Evolutionary conservation across 2,329 filamentous ascomycete species (phyloP).

Genomic region (Juglanconis juglandina): DNA sequence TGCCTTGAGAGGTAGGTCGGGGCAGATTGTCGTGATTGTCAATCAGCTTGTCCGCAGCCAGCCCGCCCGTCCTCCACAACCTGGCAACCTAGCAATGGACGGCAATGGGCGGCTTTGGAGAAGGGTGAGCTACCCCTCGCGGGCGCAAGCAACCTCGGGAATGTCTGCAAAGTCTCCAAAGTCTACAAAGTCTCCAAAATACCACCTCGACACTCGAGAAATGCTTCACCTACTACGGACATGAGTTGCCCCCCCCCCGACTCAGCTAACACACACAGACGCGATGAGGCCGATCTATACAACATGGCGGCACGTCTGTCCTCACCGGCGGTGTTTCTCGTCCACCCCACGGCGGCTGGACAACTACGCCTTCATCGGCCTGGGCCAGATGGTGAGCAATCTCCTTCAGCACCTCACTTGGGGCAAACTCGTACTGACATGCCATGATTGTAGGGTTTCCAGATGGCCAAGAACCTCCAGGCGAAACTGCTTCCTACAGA

Average conservation of each 20-base stretch:
- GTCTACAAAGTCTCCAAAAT: not conserved
- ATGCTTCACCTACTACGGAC: not conserved
- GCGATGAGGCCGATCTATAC: slow-evolving; percentile 23
- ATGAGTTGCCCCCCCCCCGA: not conserved
- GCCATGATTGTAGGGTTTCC: slow-evolving; percentile 45
- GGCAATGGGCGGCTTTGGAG: slow-evolving; percentile 36
- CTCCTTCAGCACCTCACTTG: not conserved
- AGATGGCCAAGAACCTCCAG: slow-evolving; percentile 62
- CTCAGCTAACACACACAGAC: slow-evolving; percentile 6
- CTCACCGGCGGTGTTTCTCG: slow-evolving; percentile 48
- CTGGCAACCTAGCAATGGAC: slow-evolving; percentile 7
- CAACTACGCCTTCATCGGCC: slow-evolving; percentile 56
- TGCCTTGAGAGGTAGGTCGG: no score
- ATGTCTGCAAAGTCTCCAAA: not conserved
- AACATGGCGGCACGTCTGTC: slow-evolving; percentile 26
- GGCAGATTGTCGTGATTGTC: no score
- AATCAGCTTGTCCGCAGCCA: not conserved
- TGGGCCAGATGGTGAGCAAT: slow-evolving; percentile 56
- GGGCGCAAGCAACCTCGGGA: not conserved
- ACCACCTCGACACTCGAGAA: not conserved
- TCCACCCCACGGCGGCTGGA: slow-evolving; percentile 45
- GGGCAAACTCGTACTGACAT: not conserved
- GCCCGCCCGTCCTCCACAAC: not conserved
- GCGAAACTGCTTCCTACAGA: slow-evolving; percentile 51
- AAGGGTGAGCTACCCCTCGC: slow-evolving; percentile 16